A percentile compares a stretch with the other conserved stretches of the same genome.
Evolutionary conservation across 2,329 filamentous ascomycete genomes (phyloP).

Genomic region (Aureobasidium sp.): DNA sequence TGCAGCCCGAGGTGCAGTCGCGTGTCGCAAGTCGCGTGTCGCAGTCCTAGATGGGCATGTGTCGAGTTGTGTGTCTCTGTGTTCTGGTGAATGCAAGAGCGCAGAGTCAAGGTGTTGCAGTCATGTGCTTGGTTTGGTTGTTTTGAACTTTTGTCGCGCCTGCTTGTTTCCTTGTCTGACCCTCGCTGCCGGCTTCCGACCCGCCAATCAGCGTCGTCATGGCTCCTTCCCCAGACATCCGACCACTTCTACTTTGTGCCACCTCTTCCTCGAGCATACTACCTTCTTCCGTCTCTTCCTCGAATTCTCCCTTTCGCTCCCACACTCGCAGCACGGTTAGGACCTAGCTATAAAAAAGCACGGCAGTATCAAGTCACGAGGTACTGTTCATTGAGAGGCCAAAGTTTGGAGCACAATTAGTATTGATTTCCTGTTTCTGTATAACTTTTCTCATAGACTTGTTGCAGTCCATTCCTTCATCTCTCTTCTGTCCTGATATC

Average conservation of each 20-base stretch:
- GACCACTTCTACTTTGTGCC: not conserved
- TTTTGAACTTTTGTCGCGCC: conserved; percentile 9
- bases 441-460: not conserved
- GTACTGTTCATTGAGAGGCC: not conserved
- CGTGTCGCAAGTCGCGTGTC: not conserved
- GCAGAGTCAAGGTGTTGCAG: not conserved
- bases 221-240: not conserved
- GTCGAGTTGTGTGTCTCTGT: not conserved
- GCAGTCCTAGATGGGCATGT: not conserved
- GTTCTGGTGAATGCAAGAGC: not conserved
- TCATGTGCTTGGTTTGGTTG: not conserved
- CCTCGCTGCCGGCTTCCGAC: not conserved
- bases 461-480: not conserved
- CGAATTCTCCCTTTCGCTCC: not conserved
- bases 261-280: not conserved
- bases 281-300: not conserved
- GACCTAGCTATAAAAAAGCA: not conserved
- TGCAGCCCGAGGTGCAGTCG: not conserved
- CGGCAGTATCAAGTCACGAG: not conserved
- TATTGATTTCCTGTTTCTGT: not conserved
- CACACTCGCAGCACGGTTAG: not conserved
- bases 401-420: not conserved
- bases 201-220: conserved; percentile 3
- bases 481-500: not conserved
- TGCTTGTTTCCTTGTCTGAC: not conserved